Conservation (phyloP, 179 eudicot genomes). For the Amaranthus tricolor region DNA sequence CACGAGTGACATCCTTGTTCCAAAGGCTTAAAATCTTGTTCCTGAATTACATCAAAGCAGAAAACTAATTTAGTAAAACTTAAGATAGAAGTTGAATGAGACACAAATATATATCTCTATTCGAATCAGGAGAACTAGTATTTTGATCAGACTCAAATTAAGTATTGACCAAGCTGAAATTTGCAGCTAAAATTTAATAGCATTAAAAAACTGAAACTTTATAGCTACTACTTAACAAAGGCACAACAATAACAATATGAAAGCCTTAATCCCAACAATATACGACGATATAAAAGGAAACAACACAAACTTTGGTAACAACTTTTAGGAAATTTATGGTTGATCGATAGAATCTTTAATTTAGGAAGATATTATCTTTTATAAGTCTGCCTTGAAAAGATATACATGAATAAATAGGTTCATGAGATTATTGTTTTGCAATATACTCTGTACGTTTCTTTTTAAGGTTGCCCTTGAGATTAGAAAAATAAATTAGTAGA, state of each 20-base stretch:
- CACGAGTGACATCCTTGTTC: conserved; percentile 84
- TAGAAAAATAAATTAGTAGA: too few relatives aligned
- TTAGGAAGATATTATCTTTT: not conserved
- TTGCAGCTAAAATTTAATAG: not conserved
- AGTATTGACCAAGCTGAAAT: not conserved
- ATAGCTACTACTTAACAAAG: too few relatives aligned
- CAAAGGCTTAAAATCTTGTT: conserved; percentile 83
- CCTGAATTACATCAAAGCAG: conserved; percentile 48
- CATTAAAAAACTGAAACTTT: too few relatives aligned
- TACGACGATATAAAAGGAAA: too few relatives aligned
- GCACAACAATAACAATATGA: too few relatives aligned
- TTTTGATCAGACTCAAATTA: not conserved
- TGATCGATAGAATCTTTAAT: too few relatives aligned
- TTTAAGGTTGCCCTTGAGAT: too few relatives aligned
- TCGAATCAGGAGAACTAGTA: not conserved
- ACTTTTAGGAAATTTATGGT: too few relatives aligned
- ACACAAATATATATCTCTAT: not conserved
- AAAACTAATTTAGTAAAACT: conserved; percentile 3
- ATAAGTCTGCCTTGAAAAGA: not conserved
- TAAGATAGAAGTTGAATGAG: not conserved
- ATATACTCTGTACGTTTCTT: too few relatives aligned
- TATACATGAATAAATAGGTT: conserved; percentile 1
- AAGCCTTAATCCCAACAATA: too few relatives aligned
- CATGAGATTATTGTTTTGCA: too few relatives aligned
- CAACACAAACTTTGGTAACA: too few relatives aligned